Conservation (phyloP, 2,329 filamentous ascomycete species). For the Nemania sp. region DNA sequence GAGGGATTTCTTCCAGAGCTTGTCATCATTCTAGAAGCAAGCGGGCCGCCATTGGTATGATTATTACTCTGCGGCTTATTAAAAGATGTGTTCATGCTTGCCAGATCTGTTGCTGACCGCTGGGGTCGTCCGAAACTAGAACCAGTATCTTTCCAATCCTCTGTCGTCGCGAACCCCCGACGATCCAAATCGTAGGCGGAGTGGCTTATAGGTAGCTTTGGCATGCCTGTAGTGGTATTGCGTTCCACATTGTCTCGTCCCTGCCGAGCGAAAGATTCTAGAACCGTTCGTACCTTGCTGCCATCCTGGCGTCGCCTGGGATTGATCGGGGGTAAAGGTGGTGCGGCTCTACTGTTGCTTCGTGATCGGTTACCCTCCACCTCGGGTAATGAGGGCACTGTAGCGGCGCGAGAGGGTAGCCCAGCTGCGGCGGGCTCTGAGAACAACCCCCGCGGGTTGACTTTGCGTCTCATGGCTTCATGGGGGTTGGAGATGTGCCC, state of each 20-base stretch:
- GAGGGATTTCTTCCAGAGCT: conserved; percentile 35
- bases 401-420: conserved; percentile 50
- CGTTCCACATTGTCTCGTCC: conserved; percentile 39
- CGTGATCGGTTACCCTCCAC: conserved; percentile 39
- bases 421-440: conserved; percentile 55
- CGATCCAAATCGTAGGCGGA: conserved; percentile 19
- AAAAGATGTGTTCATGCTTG: conserved; percentile 29
- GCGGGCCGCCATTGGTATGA: conserved; percentile 39
- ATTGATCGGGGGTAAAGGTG: conserved; percentile 62
- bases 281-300: conserved; percentile 45
- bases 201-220: conserved; percentile 33
- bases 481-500: conserved; percentile 39
- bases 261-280: conserved; percentile 43
- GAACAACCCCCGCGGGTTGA: conserved; percentile 53
- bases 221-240: conserved; percentile 37
- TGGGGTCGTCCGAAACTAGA: conserved; percentile 47
- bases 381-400: conserved; percentile 45
- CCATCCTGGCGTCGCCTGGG: conserved; percentile 52
- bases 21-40: conserved; percentile 42
- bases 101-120: conserved; percentile 47
- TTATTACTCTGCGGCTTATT: conserved; percentile 32
- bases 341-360: conserved; percentile 46
- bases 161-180: conserved; percentile 36
- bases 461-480: conserved; percentile 46
- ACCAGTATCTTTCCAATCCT: conserved; percentile 47